A percentile compares a stretch with the other conserved stretches of the same genome.
phyloP scores from a whole-genome alignment of 345 rosid genomes.

The Populus ilicifolia region DNA sequence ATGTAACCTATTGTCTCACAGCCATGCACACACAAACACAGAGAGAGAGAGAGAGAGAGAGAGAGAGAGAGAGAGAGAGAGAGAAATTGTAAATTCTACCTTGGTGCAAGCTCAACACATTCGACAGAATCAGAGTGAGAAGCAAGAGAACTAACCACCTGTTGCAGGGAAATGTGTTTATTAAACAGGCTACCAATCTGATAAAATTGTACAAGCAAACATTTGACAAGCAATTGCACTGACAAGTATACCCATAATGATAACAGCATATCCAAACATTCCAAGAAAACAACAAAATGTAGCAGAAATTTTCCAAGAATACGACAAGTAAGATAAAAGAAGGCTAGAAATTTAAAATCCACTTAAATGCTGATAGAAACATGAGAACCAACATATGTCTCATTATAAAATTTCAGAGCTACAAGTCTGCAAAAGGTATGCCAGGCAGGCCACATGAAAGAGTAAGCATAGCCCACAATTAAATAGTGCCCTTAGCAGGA shows the following conservation, averaged over 20 bases:
- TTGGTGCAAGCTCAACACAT: slow-evolving; percentile 62
- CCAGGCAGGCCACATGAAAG: neutral
- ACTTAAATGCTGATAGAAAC: neutral
- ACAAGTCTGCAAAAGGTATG: neutral
- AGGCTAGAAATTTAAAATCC: neutral
- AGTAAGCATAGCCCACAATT: neutral
- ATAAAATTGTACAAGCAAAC: neutral
- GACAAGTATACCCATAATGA: neutral
- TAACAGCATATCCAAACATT: neutral
- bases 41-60: neutral
- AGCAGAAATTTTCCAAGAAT: neutral
- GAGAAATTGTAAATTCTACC: slow-evolving; percentile 29
- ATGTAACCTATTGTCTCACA: neutral
- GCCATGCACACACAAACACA: neutral
- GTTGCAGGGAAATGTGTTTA: slow-evolving; percentile 18
- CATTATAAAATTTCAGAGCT: neutral
- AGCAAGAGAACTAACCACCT: slow-evolving; percentile 75
- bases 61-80: neutral
- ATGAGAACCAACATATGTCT: neutral
- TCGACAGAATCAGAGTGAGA: slow-evolving; percentile 72
- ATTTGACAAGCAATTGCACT: neutral
- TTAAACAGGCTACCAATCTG: neutral
- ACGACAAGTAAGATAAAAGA: neutral
- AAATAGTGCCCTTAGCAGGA: neutral
- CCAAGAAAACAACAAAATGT: neutral